Percentiles rank a stretch among this genome's conserved stretches.
These are phyloP conservation scores for Colletotrichum cuscutae DNA, from an alignment of 2,329 filamentous ascomycete species.

Conservation along the genomic window DNA sequence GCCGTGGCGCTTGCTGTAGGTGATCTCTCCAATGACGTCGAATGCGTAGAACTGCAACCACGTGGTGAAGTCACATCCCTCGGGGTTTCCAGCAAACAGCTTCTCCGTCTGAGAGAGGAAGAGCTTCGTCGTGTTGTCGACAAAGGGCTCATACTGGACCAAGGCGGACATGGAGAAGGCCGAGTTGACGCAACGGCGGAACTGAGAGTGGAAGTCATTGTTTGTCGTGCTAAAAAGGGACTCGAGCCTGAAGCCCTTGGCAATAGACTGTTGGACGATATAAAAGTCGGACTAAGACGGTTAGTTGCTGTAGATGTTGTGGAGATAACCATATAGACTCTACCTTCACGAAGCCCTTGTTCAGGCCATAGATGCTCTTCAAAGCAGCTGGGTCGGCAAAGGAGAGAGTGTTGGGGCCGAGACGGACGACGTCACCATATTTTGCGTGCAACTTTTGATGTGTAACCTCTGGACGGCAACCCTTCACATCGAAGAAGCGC, in stretches of 20 bases:
- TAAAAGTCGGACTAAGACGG: slow-evolving; percentile 77
- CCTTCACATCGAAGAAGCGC: slow-evolving; percentile 76
- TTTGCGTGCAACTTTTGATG: slow-evolving; percentile 75
- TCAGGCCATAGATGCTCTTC: slow-evolving; percentile 82
- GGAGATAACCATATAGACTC: slow-evolving; percentile 22
- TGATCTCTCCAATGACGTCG: slow-evolving; percentile 83
- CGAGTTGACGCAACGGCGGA: slow-evolving; percentile 79
- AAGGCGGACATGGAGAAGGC: slow-evolving; percentile 83
- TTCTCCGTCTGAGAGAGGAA: slow-evolving; percentile 73
- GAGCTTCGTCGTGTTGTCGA: slow-evolving; percentile 77
- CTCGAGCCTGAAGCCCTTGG: slow-evolving; percentile 73
- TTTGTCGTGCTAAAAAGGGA: slow-evolving; percentile 83
- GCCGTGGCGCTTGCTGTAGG: slow-evolving; percentile 79
- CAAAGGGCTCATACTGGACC: slow-evolving; percentile 82
- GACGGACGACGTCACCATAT: slow-evolving; percentile 78
- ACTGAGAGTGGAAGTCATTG: slow-evolving; percentile 79
- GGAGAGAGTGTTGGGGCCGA: slow-evolving; percentile 79
- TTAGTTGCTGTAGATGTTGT: background rate
- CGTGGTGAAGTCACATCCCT: slow-evolving; percentile 71
- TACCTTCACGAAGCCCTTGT: slow-evolving; percentile 84
- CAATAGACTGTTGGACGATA: slow-evolving; percentile 78
- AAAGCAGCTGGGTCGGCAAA: slow-evolving; percentile 80
- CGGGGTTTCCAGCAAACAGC: slow-evolving; percentile 58
- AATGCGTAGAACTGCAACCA: slow-evolving; percentile 88
- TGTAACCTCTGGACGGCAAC: slow-evolving; percentile 72